These are phyloP conservation scores for Coemansia sp. DNA, from an alignment of 192 early-diverging fungal genomes.

Conservation along the genomic window DNA sequence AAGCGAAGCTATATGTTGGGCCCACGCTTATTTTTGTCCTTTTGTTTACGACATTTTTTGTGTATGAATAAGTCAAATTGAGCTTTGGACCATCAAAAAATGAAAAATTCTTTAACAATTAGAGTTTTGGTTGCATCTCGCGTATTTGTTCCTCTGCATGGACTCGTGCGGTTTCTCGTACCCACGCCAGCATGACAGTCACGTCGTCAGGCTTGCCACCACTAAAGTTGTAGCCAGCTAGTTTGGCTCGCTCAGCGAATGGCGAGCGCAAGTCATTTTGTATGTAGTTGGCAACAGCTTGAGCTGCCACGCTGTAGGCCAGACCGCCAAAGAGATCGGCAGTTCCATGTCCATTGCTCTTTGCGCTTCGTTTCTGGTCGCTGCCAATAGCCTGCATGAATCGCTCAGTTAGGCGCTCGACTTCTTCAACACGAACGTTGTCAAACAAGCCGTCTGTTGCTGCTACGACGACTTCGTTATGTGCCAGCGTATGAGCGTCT, in stretches of 20 bases:
- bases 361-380: constrained; percentile 10
- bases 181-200: constrained; percentile 54
- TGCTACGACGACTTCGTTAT: constrained; percentile 46
- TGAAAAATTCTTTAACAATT: not conserved
- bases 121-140: constrained; percentile 35
- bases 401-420: constrained; percentile 46
- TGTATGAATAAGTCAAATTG: not conserved
- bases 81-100: too few relatives aligned
- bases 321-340: constrained; percentile 50
- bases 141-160: constrained; percentile 21
- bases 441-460: constrained; percentile 57
- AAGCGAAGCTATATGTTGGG: not conserved
- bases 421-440: constrained; percentile 50
- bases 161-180: constrained; percentile 34
- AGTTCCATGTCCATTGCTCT: not conserved
- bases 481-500: constrained; percentile 23
- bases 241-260: constrained; percentile 56
- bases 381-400: constrained; percentile 42
- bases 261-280: constrained; percentile 52
- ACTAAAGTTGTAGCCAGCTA: constrained; percentile 39
- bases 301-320: constrained; percentile 47
- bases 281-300: constrained; percentile 54
- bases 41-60: not conserved
- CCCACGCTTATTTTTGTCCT: not conserved
- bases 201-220: constrained; percentile 59